Conservation (phyloP, 768 basidiomycete genomes). For the Cystofilobasidium macerans region DNA sequence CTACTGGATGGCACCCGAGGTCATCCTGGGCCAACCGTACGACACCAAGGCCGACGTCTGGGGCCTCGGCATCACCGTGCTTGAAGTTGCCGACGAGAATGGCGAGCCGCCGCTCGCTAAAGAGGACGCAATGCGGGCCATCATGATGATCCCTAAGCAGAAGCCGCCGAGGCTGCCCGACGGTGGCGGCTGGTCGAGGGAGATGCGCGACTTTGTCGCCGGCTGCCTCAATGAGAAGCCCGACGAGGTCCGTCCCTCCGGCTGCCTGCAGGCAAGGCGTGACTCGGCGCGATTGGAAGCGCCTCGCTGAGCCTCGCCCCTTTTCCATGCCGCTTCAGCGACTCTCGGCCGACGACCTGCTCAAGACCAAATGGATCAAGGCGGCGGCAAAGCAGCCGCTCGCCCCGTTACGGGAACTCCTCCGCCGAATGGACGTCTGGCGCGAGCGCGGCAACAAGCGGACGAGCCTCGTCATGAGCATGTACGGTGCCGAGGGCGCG, state of each 20-base stretch:
- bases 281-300: no score
- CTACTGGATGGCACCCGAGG: slow-evolving; percentile 99
- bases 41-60: slow-evolving; percentile 98
- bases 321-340: slow-evolving; percentile 58
- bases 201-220: slow-evolving; percentile 78
- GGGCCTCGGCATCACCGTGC: slow-evolving; percentile 91
- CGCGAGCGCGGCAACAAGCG: slow-evolving; percentile 56
- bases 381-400: slow-evolving; percentile 55
- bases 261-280: no score
- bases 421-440: slow-evolving; percentile 67
- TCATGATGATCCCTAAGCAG: slow-evolving; percentile 76
- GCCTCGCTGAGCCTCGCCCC: no score
- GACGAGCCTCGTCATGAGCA: slow-evolving; percentile 47
- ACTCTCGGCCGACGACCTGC: slow-evolving; percentile 74
- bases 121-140: slow-evolving; percentile 66
- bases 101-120: slow-evolving; percentile 84
- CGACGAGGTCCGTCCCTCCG: slow-evolving; percentile 53
- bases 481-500: slow-evolving; percentile 34
- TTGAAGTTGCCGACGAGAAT: slow-evolving; percentile 70
- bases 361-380: slow-evolving; percentile 78
- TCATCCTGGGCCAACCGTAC: slow-evolving; percentile 77
- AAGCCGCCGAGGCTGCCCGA: slow-evolving; percentile 72
- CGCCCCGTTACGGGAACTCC: slow-evolving; percentile 63
- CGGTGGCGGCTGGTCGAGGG: slow-evolving; percentile 58
- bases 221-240: slow-evolving; percentile 73